Percentiles rank a stretch among this genome's conserved stretches.
Conservation (phyloP, 1,284 basidiomycete species). For the Cryptococcus jaspeensis region DNA sequence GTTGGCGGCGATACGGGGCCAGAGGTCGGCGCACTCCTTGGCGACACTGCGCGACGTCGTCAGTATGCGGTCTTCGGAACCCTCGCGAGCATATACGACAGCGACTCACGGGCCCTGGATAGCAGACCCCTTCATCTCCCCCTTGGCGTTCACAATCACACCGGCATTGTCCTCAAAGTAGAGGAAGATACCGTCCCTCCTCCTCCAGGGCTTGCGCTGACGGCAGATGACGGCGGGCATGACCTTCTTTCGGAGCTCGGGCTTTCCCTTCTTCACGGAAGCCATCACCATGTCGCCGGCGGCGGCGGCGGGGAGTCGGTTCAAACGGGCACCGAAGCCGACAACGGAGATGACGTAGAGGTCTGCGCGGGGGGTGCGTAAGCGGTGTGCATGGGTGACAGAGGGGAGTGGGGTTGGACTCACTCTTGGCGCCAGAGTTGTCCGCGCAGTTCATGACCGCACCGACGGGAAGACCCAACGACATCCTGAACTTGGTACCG, state of each 20-base stretch:
- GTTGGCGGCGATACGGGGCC: slow-evolving; percentile 99
- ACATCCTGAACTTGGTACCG: slow-evolving; percentile 97
- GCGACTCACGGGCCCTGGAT: slow-evolving; percentile 79
- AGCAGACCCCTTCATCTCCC: slow-evolving; percentile 99
- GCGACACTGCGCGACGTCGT: slow-evolving; percentile 35
- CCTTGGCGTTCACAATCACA: slow-evolving; percentile 95
- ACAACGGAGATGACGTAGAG: slow-evolving; percentile 55
- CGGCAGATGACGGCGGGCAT: slow-evolving; percentile 88
- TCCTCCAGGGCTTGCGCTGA: slow-evolving; percentile 97
- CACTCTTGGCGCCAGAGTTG: slow-evolving; percentile 96
- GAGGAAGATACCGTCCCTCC: slow-evolving; percentile 97
- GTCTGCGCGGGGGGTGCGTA: slow-evolving; percentile 27
- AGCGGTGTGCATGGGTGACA: slow-evolving; percentile 6
- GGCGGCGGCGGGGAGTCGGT: slow-evolving; percentile 96
- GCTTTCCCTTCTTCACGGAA: slow-evolving; percentile 99
- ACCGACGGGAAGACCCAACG: slow-evolving; percentile 91
- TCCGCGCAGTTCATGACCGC: slow-evolving; percentile 99
- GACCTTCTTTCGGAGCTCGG: slow-evolving; percentile 99
- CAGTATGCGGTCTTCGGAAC: not conserved
- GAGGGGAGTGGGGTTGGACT: slow-evolving; percentile 19
- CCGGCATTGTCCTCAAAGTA: slow-evolving; percentile 98
- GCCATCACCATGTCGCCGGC: slow-evolving; percentile 99
- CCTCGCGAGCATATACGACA: too few species aligned
- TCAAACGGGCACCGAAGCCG: slow-evolving; percentile 92
- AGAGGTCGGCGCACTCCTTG: slow-evolving; percentile 76